Conservation (phyloP, 164 flowering plant genomes). For the Sextonia rubra region DNA sequence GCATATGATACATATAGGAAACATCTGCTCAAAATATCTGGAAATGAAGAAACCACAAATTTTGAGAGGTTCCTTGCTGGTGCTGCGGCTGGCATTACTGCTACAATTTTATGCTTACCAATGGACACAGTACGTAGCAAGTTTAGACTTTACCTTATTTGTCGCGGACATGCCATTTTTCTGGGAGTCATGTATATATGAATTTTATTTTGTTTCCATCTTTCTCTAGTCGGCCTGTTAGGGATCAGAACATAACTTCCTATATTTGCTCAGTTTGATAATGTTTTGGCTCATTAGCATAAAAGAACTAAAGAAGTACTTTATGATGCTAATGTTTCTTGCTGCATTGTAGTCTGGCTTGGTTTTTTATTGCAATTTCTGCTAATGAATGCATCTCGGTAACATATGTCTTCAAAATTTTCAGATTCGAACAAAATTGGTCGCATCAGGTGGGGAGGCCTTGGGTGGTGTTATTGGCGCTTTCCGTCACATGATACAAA, state of each 20-base stretch:
- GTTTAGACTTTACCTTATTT: neutral
- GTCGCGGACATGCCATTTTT: neutral
- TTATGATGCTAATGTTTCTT: neutral
- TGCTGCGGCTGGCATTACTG: slow-evolving; percentile 91
- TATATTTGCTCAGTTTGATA: neutral
- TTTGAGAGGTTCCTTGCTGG: slow-evolving; percentile 90
- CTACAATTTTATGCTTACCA: slow-evolving; percentile 80
- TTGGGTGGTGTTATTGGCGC: slow-evolving; percentile 85
- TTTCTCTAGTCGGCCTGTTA: neutral
- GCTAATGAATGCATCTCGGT: neutral
- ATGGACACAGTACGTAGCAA: slow-evolving; percentile 71
- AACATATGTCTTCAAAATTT: slow-evolving; percentile 7
- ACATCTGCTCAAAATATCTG: slow-evolving; percentile 54
- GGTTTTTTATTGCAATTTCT: neutral
- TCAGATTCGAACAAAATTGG: slow-evolving; percentile 83
- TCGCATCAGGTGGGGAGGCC: slow-evolving; percentile 94
- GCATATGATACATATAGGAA: slow-evolving; percentile 88
- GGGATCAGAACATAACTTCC: neutral
- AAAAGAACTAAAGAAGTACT: neutral
- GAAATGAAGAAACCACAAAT: slow-evolving; percentile 73
- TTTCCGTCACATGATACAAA: slow-evolving; percentile 65
- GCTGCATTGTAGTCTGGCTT: neutral
- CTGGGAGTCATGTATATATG: neutral
- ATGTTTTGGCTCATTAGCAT: neutral
- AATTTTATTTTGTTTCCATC: neutral